Evolutionary conservation across 257 asterid species (phyloP).

Genomic region (Scutellaria baicalensis): DNA sequence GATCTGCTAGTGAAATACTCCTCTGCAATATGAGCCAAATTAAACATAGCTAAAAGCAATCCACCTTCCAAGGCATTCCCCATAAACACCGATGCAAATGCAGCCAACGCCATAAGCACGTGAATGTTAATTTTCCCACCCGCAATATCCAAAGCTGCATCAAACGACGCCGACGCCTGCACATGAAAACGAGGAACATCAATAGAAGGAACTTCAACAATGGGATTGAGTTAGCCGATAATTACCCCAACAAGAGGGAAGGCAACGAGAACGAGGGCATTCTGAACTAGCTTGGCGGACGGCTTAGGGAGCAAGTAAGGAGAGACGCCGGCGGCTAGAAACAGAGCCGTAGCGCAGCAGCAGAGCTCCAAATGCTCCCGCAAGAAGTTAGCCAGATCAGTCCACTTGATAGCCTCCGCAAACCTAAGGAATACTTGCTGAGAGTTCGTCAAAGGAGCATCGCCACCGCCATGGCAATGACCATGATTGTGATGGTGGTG

Average conservation of each 20-base stretch:
- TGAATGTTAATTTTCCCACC: slow-evolving; percentile 92
- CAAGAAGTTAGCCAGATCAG: slow-evolving; percentile 56
- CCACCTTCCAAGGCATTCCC: slow-evolving; percentile 97
- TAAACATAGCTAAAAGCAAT: slow-evolving; percentile 92
- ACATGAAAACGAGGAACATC: neutral
- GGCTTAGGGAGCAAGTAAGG: slow-evolving; percentile 64
- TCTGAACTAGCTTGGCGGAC: slow-evolving; percentile 55
- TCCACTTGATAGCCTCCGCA: slow-evolving; percentile 62
- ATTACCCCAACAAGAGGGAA: slow-evolving; percentile 96
- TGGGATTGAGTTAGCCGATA: neutral
- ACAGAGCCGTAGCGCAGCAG: slow-evolving; percentile 74
- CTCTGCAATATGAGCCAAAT: slow-evolving; percentile 97
- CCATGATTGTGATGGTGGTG: slow-evolving; percentile 18
- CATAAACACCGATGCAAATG: slow-evolving; percentile 91
- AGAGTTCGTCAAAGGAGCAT: slow-evolving; percentile 41
- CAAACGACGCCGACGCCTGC: slow-evolving; percentile 85
- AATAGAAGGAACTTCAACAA: neutral
- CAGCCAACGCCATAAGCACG: slow-evolving; percentile 98
- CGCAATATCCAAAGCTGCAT: slow-evolving; percentile 74
- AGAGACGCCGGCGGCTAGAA: slow-evolving; percentile 65
- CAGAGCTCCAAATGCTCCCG: slow-evolving; percentile 87
- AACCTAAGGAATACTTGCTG: slow-evolving; percentile 57
- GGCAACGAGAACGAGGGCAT: slow-evolving; percentile 48
- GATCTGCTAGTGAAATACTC: slow-evolving; percentile 89
- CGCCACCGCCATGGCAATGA: slow-evolving; percentile 25